A percentile compares a stretch with the other conserved stretches of the same genome.
Evolutionary conservation across 768 basidiomycete genomes (phyloP).

Genomic region (Gloeostereum incarnatum): DNA sequence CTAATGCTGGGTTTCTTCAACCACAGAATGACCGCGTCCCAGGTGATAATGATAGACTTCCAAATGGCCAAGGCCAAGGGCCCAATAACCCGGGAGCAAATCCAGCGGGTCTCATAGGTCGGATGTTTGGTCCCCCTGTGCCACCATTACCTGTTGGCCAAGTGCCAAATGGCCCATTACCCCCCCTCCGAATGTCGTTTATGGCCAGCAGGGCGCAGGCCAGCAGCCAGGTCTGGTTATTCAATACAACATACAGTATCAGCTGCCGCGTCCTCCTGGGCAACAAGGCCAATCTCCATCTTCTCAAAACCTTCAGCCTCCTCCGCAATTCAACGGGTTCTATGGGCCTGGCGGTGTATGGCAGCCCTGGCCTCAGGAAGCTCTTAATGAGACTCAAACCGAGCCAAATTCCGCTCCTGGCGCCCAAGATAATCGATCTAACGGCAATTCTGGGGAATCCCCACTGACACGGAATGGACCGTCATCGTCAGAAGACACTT

Average conservation of each 20-base stretch:
- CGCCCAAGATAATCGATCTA: neutral
- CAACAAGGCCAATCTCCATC: conserved; percentile 17
- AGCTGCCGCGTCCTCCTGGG: conserved; percentile 25
- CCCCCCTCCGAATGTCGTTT: conserved; percentile 14
- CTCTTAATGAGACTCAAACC: neutral
- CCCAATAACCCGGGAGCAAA: conserved; percentile 27
- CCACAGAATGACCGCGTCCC: conserved; percentile 18
- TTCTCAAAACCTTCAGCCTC: conserved; percentile 24
- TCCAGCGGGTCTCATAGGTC: conserved; percentile 42
- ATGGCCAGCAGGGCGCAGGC: conserved; percentile 26
- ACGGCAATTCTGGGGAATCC: neutral
- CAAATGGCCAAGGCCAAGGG: no score
- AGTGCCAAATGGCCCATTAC: conserved; percentile 18
- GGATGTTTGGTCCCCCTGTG: conserved; percentile 45
- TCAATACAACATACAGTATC: conserved; percentile 59
- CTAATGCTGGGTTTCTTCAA: conserved; percentile 22
- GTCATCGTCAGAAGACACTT: neutral
- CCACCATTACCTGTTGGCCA: conserved; percentile 29
- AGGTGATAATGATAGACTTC: conserved; percentile 19
- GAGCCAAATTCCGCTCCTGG: conserved; percentile 1
- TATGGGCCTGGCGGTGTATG: conserved; percentile 55
- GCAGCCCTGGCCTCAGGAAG: conserved; percentile 44
- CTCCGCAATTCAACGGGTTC: conserved; percentile 55
- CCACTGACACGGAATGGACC: neutral
- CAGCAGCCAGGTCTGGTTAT: conserved; percentile 42